Conservation (phyloP, 345 rosid genomes). For the Camelina laxa region DNA sequence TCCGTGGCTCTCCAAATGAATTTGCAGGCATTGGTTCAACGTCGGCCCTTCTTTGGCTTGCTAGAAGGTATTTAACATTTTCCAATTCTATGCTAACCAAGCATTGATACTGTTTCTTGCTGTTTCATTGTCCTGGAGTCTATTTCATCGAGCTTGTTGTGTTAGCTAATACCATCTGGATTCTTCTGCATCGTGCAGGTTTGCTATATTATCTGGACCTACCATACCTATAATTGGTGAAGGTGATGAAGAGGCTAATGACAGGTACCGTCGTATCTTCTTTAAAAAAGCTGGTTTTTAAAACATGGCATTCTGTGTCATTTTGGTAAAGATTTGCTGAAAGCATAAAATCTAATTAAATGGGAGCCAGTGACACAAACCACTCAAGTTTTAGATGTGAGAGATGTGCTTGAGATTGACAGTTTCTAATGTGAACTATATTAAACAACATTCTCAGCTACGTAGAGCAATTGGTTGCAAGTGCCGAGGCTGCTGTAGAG, state of each 20-base stretch:
- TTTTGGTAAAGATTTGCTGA: slow-evolving; percentile 1
- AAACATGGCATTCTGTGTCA: slow-evolving; percentile 12
- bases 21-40: slow-evolving; percentile 96
- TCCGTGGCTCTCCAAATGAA: slow-evolving; percentile 99
- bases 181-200: slow-evolving; percentile 54
- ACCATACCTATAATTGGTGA: slow-evolving; percentile 98
- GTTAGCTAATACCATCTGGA: slow-evolving; percentile 21
- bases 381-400: background rate
- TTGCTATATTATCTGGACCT: slow-evolving; percentile 96
- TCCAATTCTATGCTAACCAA: slow-evolving; percentile 19
- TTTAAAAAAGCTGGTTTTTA: slow-evolving; percentile 1
- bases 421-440: slow-evolving; percentile 19
- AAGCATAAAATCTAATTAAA: slow-evolving; percentile 16
- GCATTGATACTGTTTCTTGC: slow-evolving; percentile 19
- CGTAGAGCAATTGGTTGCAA: slow-evolving; percentile 90
- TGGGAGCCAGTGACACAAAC: slow-evolving; percentile 14
- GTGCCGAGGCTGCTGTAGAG: slow-evolving; percentile 99
- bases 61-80: slow-evolving; percentile 72
- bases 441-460: slow-evolving; percentile 56
- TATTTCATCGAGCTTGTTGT: slow-evolving; percentile 22
- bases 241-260: slow-evolving; percentile 97
- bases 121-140: slow-evolving; percentile 10
- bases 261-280: slow-evolving; percentile 58
- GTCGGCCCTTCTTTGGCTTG: slow-evolving; percentile 96
- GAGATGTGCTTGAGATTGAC: slow-evolving; percentile 23